Evolutionary conservation across 306 rosid species (phyloP).

Genomic region (Cicer cuneatum): DNA sequence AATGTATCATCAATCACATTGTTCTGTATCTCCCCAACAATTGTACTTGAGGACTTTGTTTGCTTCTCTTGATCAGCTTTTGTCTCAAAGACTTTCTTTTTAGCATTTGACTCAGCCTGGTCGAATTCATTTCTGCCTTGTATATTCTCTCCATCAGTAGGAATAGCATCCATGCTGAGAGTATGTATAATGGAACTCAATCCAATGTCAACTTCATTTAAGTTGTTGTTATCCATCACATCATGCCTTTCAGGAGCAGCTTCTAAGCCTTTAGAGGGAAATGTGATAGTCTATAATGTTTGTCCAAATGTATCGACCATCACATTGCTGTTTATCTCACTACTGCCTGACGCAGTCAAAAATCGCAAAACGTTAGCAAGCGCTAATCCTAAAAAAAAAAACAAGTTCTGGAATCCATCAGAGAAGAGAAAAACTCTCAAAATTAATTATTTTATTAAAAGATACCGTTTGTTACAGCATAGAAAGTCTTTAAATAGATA

Average conservation of each 20-base stretch:
- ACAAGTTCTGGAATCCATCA: too few species aligned
- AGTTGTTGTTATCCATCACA: slow-evolving; percentile 24
- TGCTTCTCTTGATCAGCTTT: slow-evolving; percentile 38
- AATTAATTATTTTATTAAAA: too few species aligned
- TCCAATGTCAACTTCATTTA: slow-evolving; percentile 11
- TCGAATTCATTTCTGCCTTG: slow-evolving; percentile 9
- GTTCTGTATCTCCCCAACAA: too few species aligned
- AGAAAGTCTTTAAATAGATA: too few species aligned
- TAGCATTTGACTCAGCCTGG: slow-evolving; percentile 33
- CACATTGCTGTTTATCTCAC: slow-evolving; percentile 11
- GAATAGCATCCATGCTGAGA: not conserved
- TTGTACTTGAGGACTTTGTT: slow-evolving; percentile 14
- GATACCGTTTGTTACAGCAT: too few species aligned
- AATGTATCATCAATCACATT: too few species aligned
- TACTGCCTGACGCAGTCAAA: too few species aligned
- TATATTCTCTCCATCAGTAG: slow-evolving; percentile 33
- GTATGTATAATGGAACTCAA: slow-evolving; percentile 12
- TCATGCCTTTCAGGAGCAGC: slow-evolving; percentile 12
- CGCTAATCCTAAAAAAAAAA: too few species aligned
- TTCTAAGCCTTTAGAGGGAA: slow-evolving; percentile 36
- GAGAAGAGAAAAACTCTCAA: too few species aligned
- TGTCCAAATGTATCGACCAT: slow-evolving; percentile 21
- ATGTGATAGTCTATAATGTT: not conserved
- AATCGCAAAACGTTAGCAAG: too few species aligned
- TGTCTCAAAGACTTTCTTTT: slow-evolving; percentile 7